phyloP scores from a whole-genome alignment of 1,284 basidiomycete species.

The Ganoderma lingzhi region DNA sequence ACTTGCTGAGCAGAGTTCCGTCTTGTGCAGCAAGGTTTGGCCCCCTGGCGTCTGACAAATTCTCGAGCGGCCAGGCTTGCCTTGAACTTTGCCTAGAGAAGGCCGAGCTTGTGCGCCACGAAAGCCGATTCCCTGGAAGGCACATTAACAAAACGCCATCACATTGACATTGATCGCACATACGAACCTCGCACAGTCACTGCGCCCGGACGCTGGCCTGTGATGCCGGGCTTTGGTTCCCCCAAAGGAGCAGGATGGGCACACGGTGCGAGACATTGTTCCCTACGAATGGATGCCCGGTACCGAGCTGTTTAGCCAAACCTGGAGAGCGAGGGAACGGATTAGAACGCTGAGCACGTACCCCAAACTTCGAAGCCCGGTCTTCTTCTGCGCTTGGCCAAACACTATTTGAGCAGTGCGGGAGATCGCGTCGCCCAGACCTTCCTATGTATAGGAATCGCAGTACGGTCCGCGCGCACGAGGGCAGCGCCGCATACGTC shows the following conservation, averaged over 20 bases:
- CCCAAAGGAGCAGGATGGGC: constrained; percentile 16
- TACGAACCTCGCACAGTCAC: constrained; percentile 13
- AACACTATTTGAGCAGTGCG: constrained; percentile 1
- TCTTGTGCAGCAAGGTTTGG: constrained; percentile 15
- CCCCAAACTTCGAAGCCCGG: constrained; percentile 15
- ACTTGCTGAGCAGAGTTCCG: constrained; percentile 13
- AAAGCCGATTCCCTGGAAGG: not conserved
- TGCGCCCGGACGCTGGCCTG: constrained; percentile 19
- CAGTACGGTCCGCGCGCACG: constrained; percentile 9
- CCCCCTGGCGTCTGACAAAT: constrained; percentile 16
- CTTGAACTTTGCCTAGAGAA: constrained; percentile 15
- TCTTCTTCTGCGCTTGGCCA: not conserved
- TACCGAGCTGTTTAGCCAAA: constrained; percentile 21
- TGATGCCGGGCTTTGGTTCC: constrained; percentile 24
- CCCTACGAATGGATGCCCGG: constrained; percentile 17
- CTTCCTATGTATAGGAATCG: constrained; percentile 1
- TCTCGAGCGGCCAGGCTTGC: constrained; percentile 14
- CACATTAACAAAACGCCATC: constrained; percentile 5
- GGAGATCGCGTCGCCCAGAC: constrained; percentile 7
- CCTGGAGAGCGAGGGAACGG: constrained; percentile 26
- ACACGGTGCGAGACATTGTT: constrained; percentile 25
- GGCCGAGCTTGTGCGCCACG: constrained; percentile 2
- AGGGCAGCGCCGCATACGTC: constrained; percentile 2
- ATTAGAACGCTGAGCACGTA: not conserved
- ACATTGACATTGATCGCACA: constrained; percentile 14